Evolutionary conservation across 257 asterid species (phyloP), one percentile per base, ranked within the genome.

Genomic region (Solanum rostratum): DNA sequence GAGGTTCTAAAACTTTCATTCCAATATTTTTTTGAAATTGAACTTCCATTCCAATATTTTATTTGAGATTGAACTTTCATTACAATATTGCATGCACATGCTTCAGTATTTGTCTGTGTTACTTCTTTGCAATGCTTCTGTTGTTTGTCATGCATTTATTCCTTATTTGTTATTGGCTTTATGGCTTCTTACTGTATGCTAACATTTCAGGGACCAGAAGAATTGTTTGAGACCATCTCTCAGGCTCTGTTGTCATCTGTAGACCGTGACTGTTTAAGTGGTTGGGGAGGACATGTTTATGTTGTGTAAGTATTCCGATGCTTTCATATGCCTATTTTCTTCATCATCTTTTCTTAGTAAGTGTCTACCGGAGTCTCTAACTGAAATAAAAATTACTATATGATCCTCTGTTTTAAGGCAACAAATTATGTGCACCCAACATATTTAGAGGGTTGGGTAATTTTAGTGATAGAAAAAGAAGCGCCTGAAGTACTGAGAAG

Each of bases 281-380:
- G 99, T 70, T 94, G 98, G 99, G 99, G 97, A 88, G 99, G 99
- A n/a, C 99, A 96, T 76, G 98, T 92, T 79, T 94, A 93, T 84
- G 93, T 95, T 16, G 98, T 95, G 98, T 94, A 93, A 90, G 98
- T 60, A 54, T 85, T 73, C 45, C 10, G n/a, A 22, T 82, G 85
- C 49, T 50, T 33, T 30, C 63, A 50, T 27, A 78, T 50, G 45
- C 63, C n/a, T 52, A 50, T 78, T 50, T 50, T 52, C 10, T 78
- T 49, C n/a, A 27, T 78, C 11, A 50, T 78, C 27, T 78, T 29
- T 50, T 33, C 60, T 50, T 78, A 74, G 22, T 24, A 46, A 74
- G 52, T 76, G 39, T 76, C 81, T 7, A 46, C 4, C 8, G 1
- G 63, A 78, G 46, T 50, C 63, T 16, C 43, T 78, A 20, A 16